Percentiles rank a stretch among this genome's conserved stretches.
Evolutionary conservation across 805 yeast genomes (phyloP).

Genomic region (Clavispora phyllophila): DNA sequence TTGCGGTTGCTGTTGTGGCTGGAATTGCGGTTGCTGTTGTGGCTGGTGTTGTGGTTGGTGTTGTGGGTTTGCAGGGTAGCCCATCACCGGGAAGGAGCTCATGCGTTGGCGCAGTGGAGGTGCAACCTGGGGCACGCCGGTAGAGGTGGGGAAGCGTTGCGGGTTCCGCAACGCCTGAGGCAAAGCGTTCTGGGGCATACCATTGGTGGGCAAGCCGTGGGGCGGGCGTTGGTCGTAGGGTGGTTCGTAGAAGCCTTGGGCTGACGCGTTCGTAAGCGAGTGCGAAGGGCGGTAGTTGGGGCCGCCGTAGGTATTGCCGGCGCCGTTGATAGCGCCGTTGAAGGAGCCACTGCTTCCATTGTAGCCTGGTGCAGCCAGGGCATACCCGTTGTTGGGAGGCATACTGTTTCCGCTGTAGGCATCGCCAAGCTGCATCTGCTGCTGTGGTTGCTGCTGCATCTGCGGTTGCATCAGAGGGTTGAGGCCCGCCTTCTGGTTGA

Average conservation of each 20-base stretch:
- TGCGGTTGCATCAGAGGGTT: conserved; percentile 1
- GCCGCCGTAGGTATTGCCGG: neutral
- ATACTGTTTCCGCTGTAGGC: neutral
- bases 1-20: conserved; percentile 4
- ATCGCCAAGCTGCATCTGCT: neutral
- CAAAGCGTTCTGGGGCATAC: conserved; percentile 20
- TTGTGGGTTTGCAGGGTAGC: conserved; percentile 7
- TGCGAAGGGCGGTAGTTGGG: conserved; percentile 4
- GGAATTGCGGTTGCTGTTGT: too few species aligned
- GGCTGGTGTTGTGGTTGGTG: too few species aligned
- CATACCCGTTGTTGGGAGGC: too few species aligned
- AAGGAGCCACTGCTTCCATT: neutral
- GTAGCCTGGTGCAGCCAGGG: too few species aligned
- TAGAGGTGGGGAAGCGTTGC: conserved; percentile 11
- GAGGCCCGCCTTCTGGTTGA: conserved; percentile 1
- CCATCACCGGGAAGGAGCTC: conserved; percentile 1
- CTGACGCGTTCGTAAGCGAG: conserved; percentile 8
- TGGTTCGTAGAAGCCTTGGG: neutral
- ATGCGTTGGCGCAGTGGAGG: conserved; percentile 9
- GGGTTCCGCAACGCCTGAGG: conserved; percentile 23
- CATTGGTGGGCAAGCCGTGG: conserved; percentile 28
- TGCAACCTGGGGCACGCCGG: conserved; percentile 3
- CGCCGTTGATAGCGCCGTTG: conserved; percentile 1
- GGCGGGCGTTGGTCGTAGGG: conserved; percentile 26
- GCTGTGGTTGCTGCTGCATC: neutral